Conservation (phyloP, 345 rosid genomes). For the Arabis hirsuta region DNA sequence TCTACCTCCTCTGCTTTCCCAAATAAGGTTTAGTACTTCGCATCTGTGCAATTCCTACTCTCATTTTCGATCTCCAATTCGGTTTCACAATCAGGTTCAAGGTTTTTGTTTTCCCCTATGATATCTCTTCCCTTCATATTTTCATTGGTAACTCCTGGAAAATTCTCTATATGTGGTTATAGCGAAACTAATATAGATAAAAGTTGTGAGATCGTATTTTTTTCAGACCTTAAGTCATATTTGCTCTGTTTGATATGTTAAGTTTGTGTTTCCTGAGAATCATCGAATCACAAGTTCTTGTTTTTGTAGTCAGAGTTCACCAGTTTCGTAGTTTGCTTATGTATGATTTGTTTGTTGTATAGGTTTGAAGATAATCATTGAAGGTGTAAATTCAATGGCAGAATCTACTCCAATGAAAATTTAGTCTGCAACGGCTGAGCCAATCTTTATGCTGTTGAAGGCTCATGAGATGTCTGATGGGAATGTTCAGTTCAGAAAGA, state of each 20-base stretch:
- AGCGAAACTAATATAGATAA: background rate
- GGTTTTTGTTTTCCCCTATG: too few relatives aligned
- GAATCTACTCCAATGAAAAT: constrained; percentile 52
- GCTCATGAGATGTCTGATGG: constrained; percentile 89
- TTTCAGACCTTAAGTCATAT: too few relatives aligned
- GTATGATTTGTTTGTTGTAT: background rate
- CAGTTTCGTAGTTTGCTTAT: background rate
- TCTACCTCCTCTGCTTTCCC: too few relatives aligned
- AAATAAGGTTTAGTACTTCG: too few relatives aligned
- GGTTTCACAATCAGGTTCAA: too few relatives aligned
- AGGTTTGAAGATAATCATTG: background rate
- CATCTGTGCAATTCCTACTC: too few relatives aligned
- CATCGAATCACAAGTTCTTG: background rate
- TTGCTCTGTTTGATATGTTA: too few relatives aligned
- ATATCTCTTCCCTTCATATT: too few relatives aligned
- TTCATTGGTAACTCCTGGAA: too few relatives aligned
- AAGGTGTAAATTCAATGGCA: constrained; percentile 22
- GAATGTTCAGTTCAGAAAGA: constrained; percentile 66
- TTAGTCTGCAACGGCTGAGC: constrained; percentile 51
- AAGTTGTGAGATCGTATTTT: background rate
- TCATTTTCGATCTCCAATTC: too few relatives aligned
- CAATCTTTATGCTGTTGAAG: constrained; percentile 63
- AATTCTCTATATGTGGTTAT: background rate
- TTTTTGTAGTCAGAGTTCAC: background rate
- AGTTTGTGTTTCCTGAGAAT: background rate